Evolutionary conservation across 148 eudicot species (phyloP), one percentile per base, ranked within the genome.

Genomic region (Vaccinium vitisidaea): DNA sequence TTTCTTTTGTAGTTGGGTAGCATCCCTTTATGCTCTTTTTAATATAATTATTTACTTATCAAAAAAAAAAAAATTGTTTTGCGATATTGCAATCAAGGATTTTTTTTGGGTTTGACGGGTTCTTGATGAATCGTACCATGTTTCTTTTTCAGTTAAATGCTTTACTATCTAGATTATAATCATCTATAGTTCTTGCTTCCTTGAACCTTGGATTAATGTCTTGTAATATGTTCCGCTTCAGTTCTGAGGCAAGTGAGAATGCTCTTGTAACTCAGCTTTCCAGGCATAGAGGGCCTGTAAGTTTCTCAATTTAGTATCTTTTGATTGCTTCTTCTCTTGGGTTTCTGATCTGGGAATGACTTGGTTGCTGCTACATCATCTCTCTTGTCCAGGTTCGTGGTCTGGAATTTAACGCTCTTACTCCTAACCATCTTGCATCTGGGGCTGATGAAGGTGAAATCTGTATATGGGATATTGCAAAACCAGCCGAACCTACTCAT

Each of bases 391-490:
- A 97, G 99, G 99, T 97, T 73, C 98, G 96, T 70, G 99, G 98
- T 75, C 71, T 97, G 87, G 98, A 97, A 88, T 97, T 97, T 79
- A 97, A 91, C 87, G 81, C 94, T 30, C 80, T 91, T 69, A 50
- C 93, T 6, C 98, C 98, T 63, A 89, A 93, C 52, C 89, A 89
- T 84, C 98, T 97, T 67, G 98, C 98, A 80, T 94, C 99, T 89
- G 99, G 99, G 79, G 99, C 98, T 80, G 99, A 97, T 88, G 99
- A 97, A 87, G 99, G 99, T 70, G 98, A 97, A 88, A 97, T 97
- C 9, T 94, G 93, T 88, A 90, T 97, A 78, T 97, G 99, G 99
- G 98, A 97, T 93, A 69, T 97, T 88, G 86, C 91, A 79, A 86
- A 90, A 83, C 98, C 95, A 16, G 78, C 87, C 61, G 93, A 90